Percentiles rank a stretch among this genome's conserved stretches.
Evolutionary conservation across 345 rosid species (phyloP).

Genomic region (Heritiera littoralis): DNA sequence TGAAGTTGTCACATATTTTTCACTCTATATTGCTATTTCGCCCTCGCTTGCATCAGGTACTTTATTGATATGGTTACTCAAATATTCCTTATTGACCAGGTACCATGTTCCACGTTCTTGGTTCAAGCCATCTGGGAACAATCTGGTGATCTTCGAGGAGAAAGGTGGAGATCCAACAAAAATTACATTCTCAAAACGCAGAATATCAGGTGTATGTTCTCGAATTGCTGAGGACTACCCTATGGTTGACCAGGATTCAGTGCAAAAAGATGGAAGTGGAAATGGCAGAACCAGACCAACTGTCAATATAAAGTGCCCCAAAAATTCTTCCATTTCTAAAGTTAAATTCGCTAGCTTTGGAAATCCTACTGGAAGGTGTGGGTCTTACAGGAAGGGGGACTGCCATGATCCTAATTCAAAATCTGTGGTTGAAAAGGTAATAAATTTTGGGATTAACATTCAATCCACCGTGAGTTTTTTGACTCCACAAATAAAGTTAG

Average conservation of each 20-base stretch:
- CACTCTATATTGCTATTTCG: not conserved
- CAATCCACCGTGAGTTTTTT: too few species aligned
- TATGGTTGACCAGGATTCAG: conserved; percentile 17
- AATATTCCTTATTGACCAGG: conserved; percentile 36
- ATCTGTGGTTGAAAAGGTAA: conserved; percentile 51
- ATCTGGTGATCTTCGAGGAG: conserved; percentile 87
- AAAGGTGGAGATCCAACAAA: conserved; percentile 79
- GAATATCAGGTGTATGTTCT: conserved; percentile 42
- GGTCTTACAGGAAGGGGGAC: conserved; percentile 48
- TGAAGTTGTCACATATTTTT: not conserved
- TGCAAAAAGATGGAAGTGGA: conserved; percentile 25
- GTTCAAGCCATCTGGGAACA: conserved; percentile 86
- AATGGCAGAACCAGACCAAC: conserved; percentile 22
- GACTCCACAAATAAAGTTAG: not conserved
- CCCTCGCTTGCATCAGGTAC: not conserved
- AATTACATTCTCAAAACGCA: conserved; percentile 65
- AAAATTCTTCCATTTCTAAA: conserved; percentile 32
- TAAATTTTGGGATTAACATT: too few species aligned
- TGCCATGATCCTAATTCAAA: conserved; percentile 59
- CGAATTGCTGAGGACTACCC: conserved; percentile 46
- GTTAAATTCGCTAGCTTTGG: conserved; percentile 69
- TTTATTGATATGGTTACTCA: not conserved
- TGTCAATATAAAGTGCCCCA: conserved; percentile 47
- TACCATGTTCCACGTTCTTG: conserved; percentile 94
- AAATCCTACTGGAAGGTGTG: conserved; percentile 57